Conservation (phyloP, 768 basidiomycete species). For the Collybia sordida region DNA sequence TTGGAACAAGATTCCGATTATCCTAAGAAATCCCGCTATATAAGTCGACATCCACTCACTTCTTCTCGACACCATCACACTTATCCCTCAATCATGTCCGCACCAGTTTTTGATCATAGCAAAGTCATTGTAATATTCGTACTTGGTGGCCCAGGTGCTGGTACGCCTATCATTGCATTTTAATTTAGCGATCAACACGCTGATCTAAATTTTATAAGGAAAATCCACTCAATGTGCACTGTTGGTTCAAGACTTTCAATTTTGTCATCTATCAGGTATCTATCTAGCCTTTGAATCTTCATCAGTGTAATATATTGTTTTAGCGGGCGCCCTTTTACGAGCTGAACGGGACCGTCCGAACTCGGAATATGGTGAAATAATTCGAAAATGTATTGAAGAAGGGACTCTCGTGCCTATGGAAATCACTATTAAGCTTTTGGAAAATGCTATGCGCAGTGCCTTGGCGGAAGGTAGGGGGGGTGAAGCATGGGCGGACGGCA, state of each 20-base stretch:
- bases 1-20: no score
- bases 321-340: slow-evolving; percentile 96
- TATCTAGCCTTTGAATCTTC: not conserved
- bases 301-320: slow-evolving; percentile 7
- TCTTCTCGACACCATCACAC: no score
- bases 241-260: slow-evolving; percentile 82
- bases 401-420: slow-evolving; percentile 96
- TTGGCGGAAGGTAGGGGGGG: slow-evolving; percentile 42
- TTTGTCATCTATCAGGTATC: slow-evolving; percentile 90
- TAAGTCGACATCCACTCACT: no score
- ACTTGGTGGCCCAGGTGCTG: slow-evolving; percentile 95
- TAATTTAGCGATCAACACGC: slow-evolving; percentile 3
- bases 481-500: slow-evolving; percentile 66
- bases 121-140: slow-evolving; percentile 92
- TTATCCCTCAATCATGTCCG: no score
- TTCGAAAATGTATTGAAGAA: slow-evolving; percentile 85
- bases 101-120: slow-evolving; percentile 57
- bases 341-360: slow-evolving; percentile 89
- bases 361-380: slow-evolving; percentile 80
- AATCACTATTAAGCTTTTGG: slow-evolving; percentile 92
- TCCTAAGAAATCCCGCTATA: no score
- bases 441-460: slow-evolving; percentile 83
- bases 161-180: slow-evolving; percentile 33
- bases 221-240: slow-evolving; percentile 93
- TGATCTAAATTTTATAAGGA: slow-evolving; percentile 45